Evolutionary conservation across 2,329 filamentous ascomycete genomes (phyloP).

Genomic region (Fragosphaeria purpurea): DNA sequence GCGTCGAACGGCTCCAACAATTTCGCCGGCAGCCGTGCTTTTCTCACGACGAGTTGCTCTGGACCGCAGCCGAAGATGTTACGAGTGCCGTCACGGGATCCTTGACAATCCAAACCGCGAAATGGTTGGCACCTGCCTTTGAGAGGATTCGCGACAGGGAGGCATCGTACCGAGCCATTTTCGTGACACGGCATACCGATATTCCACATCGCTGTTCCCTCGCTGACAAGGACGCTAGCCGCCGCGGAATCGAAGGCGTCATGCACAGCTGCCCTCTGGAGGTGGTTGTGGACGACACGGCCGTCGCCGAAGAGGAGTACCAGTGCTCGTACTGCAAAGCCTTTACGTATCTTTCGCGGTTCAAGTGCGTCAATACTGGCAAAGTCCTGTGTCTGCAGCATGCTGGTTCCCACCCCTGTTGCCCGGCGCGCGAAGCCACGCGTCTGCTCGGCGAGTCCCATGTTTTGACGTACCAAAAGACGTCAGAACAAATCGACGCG

Average conservation of each 20-base stretch:
- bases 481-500: slow-evolving; percentile 56
- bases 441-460: slow-evolving; percentile 64
- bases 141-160: slow-evolving; percentile 70
- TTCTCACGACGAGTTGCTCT: slow-evolving; percentile 87
- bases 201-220: slow-evolving; percentile 45
- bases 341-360: slow-evolving; percentile 83
- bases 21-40: slow-evolving; percentile 93
- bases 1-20: slow-evolving; percentile 74
- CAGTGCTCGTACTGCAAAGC: slow-evolving; percentile 87
- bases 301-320: slow-evolving; percentile 84
- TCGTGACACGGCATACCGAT: slow-evolving; percentile 48
- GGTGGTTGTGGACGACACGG: slow-evolving; percentile 58
- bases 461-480: slow-evolving; percentile 65
- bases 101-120: slow-evolving; percentile 75
- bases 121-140: slow-evolving; percentile 86
- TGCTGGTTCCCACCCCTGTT: slow-evolving; percentile 72
- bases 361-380: slow-evolving; percentile 70
- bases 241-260: slow-evolving; percentile 9
- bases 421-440: slow-evolving; percentile 55
- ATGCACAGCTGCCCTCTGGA: slow-evolving; percentile 40
- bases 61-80: slow-evolving; percentile 78
- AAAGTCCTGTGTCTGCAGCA: slow-evolving; percentile 78
- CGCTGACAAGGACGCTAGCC: slow-evolving; percentile 34
- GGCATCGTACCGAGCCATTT: slow-evolving; percentile 53
- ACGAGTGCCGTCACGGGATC: slow-evolving; percentile 36